Conservation (phyloP, 176 grass and related monocot species). For the Coix lacrymajobi region DNA sequence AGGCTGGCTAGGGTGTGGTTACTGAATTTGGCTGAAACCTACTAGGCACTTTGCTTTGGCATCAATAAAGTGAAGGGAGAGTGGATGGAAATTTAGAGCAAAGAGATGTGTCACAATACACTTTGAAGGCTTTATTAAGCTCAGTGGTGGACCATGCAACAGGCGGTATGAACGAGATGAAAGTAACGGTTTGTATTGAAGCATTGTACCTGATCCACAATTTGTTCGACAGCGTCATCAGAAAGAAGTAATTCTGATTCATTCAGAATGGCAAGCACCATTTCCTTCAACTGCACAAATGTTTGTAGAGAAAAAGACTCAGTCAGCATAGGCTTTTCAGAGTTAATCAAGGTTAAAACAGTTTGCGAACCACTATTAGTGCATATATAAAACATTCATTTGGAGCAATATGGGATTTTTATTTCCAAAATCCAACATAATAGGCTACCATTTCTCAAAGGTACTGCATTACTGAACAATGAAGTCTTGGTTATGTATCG, state of each 20-base stretch:
- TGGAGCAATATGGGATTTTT: background rate
- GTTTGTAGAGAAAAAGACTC: background rate
- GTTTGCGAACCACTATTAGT: background rate
- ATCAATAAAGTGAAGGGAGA: background rate
- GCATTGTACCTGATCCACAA: constrained; percentile 66
- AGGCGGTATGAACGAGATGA: background rate
- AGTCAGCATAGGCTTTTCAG: background rate
- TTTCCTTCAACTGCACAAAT: constrained; percentile 66
- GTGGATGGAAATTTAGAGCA: background rate
- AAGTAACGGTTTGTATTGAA: background rate
- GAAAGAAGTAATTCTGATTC: constrained; percentile 75
- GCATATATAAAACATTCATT: background rate
- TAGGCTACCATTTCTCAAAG: background rate
- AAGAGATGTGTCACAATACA: background rate
- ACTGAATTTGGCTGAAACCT: constrained; percentile 10
- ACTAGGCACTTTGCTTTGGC: background rate
- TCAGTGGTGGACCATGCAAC: background rate
- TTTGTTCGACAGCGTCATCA: constrained; percentile 70
- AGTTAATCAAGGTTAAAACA: background rate
- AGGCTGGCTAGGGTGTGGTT: too few species aligned
- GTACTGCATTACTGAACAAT: background rate
- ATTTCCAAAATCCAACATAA: background rate
- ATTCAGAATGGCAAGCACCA: constrained; percentile 82
- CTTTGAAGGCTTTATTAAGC: background rate
- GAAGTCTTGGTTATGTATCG: background rate